Evolutionary conservation across 306 rosid genomes (phyloP), one percentile per base, ranked within the genome.

Genomic region (Rubus idaeus): DNA sequence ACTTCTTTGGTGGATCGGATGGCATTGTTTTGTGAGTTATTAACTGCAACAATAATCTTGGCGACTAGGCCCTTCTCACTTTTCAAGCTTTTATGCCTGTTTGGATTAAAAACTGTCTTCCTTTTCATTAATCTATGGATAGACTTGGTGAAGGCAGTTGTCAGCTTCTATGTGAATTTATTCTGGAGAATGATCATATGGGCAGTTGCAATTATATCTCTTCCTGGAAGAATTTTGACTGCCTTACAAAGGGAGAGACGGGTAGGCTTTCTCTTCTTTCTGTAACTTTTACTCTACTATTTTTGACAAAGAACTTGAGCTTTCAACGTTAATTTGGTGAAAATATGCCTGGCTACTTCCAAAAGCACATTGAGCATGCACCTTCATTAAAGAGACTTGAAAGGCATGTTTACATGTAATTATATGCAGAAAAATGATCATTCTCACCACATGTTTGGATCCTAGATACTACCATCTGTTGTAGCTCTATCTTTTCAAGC

Each of bases 221-320:
- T 89, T 51, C 99, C 96, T 52, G 78, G 82, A 75, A 87, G 93
- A 78, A 30, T 84, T 82, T 35, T 90, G 71, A 85, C 69, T 73
- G 83, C 88, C 77, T 75, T 89, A 47, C 84, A 79, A 75, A 88
- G 91, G 75, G 97, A 90, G 72, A 87, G 78, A 61, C 89, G 87
- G 92, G 99, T 92, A 52, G 74, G 89, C 73, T 83, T 66, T 55
- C 49, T 41, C 46, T 46, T 64, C 58, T 14, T 23, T 56, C 66
- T 3, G 55, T 23, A 0, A 74, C 35, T 60, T 58, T 26, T 60
- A 55, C 11, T 44, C 30, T 23, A 46, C 45, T 8, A 8, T 1
- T 73, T 8, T 37, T 52, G 49, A 37, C 67, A 4, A 9, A 13
- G 1, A 40, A 40, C 4, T 41, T 6, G 53, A 49, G 53, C 4